A percentile compares a stretch with the other conserved stretches of the same genome.
phyloP scores from a whole-genome alignment of 805 yeast species.

The Saturnispora silvae region DNA sequence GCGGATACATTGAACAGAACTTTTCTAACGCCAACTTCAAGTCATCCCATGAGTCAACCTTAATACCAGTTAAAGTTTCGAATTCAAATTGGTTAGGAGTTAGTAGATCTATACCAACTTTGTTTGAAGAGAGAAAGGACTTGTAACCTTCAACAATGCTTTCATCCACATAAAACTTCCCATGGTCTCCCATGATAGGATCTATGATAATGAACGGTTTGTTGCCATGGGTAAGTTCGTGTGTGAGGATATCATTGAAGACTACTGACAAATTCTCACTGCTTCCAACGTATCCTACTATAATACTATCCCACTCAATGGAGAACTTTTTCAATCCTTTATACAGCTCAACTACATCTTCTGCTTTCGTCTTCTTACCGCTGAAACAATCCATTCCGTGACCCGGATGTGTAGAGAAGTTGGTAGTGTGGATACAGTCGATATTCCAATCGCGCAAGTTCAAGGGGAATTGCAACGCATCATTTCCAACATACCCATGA shows the following conservation, averaged over 20 bases:
- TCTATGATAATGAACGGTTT: conserved; percentile 58
- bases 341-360: conserved; percentile 38
- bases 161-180: conserved; percentile 61
- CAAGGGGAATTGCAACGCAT: conserved; percentile 82
- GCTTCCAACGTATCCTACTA: conserved; percentile 75
- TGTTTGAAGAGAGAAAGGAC: conserved; percentile 30
- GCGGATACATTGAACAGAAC: conserved; percentile 33
- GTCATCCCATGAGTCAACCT: conserved; percentile 29
- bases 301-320: conserved; percentile 48
- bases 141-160: conserved; percentile 43
- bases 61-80: conserved; percentile 43
- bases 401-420: conserved; percentile 88
- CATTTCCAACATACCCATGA: conserved; percentile 93
- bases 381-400: conserved; percentile 45
- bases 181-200: conserved; percentile 91
- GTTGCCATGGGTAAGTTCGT: conserved; percentile 9
- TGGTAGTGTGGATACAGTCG: conserved; percentile 79
- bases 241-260: conserved; percentile 20
- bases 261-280: conserved; percentile 44
- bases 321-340: conserved; percentile 44
- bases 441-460: conserved; percentile 90
- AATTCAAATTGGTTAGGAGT: conserved; percentile 74
- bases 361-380: conserved; percentile 43
- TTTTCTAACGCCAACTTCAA: conserved; percentile 29
- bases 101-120: conserved; percentile 32